Conservation (phyloP, 805 yeast genomes). For the Spathaspora girioi region DNA sequence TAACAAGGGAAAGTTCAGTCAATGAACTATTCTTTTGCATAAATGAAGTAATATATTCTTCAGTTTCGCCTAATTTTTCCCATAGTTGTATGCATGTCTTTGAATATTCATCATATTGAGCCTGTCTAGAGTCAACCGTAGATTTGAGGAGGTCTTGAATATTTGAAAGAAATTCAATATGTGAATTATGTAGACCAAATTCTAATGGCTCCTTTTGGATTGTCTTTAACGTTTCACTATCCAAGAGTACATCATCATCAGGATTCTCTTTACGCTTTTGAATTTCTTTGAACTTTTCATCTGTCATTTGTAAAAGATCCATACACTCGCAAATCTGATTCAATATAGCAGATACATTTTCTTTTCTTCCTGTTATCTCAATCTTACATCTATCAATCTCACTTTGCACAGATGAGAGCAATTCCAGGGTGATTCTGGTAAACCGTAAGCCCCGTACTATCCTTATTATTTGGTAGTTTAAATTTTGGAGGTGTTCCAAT, state of each 20-base stretch:
- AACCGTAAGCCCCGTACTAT: constrained; percentile 32
- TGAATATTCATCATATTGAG: constrained; percentile 30
- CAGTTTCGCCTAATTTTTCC: constrained; percentile 52
- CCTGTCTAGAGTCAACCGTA: constrained; percentile 32
- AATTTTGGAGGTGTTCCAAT: constrained; percentile 27
- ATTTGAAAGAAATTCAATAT: constrained; percentile 27
- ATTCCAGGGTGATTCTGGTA: constrained; percentile 33
- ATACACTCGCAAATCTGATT: constrained; percentile 23
- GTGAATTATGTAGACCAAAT: constrained; percentile 36
- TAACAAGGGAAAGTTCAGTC: constrained; percentile 43
- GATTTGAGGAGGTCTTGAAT: constrained; percentile 27
- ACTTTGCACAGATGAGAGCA: constrained; percentile 16
- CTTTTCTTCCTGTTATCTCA: constrained; percentile 21
- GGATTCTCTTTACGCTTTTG: constrained; percentile 24
- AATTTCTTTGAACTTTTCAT: constrained; percentile 28
- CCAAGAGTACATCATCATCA: constrained; percentile 22
- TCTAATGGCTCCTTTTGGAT: constrained; percentile 34
- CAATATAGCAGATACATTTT: constrained; percentile 20
- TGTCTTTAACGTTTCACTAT: constrained; percentile 33
- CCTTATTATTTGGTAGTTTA: constrained; percentile 34
- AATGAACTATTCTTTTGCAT: constrained; percentile 44
- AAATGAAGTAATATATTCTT: constrained; percentile 39
- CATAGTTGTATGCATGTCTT: constrained; percentile 49
- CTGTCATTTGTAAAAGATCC: constrained; percentile 23
- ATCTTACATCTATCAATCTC: constrained; percentile 24